Base-by-base conservation (phyloP, 768 basidiomycete species). In the Naganishia antarctica region DNA sequence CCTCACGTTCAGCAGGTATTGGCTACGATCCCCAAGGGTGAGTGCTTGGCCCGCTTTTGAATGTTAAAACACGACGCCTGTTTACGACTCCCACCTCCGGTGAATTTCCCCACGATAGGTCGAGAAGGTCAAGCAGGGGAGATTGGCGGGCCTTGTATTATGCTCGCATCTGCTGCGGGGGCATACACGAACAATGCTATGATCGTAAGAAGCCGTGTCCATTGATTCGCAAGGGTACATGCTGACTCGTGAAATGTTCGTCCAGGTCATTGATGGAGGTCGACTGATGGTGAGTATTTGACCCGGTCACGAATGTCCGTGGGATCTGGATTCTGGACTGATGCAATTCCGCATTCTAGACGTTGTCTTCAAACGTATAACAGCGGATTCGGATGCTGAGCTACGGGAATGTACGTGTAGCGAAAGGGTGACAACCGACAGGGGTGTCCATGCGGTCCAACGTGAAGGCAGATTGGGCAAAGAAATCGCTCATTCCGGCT, bases 81-180 rank as follows among this genome's bases (percentile, higher is more conserved):
- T 40, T 21, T 3, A 40, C n/a, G n/a, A n/a, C n/a, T n/a, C n/a
- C n/a, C n/a, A n/a, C n/a, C n/a, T n/a, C n/a, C n/a, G n/a, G n/a
- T n/a, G n/a, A n/a, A n/a, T n/a, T n/a, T n/a, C n/a, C n/a, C n/a
- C n/a, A n/a, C n/a, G n/a, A 16, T 48, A 73, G 75, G 72, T 47
- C 72, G 73, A 23, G 69, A 67, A 2, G 75, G 75, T n/a, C 26
- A 65, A n/a, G 71, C 71, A 13, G 68, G 72, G 40, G 75, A 76
- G 65, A 76, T 76, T 51, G 71, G 70, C 31, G 73, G 73, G 16
- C 75, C 75, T 23, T 67, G 69, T 12, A 45, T 76, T 13, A 51
- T 76, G 58, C 69, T 76, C 32, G 57, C 61, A 23, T 69, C 60
- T 46, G 51, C 58, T 21, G 75, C 68, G 0, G 75, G 75, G 21